Base-by-base conservation (phyloP, 352 stramenopile species). In the Phytopythium oedochilum region DNA sequence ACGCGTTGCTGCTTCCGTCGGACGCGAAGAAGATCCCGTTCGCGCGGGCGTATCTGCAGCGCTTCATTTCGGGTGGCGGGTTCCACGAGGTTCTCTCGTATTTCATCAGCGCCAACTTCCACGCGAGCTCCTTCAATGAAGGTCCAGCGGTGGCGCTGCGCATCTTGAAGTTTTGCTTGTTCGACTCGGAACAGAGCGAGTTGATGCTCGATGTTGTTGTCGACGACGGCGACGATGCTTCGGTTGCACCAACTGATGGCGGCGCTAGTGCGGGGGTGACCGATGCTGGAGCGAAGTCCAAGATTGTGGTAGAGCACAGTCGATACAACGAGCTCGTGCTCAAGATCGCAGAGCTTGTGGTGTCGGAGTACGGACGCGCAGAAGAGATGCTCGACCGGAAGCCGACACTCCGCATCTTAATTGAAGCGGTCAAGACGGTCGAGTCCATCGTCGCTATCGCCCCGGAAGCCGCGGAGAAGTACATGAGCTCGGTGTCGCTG, bases 51-150 rank as follows among this genome's bases (percentile, higher is more conserved):
- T 96, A 91, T 56, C 71, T 89, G 39, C 54, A 74, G 29, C 78
- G 70, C 18, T 96, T 96, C 60, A 78, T 92, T 49, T 72, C 75
- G 48, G 71, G 75, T 15, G 84, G 80, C 43, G 86, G 86, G 6
- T 89, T 96, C 60, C 77, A 88, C 55, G 79, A 89, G 53, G 86
- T 96, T 8, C 60, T 96, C 22, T 72, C 67, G n/a, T 92, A 92
- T 53, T 94, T 96, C 64, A 75, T 94, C 39, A 68, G 65, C 35
- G 70, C 78, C 9, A 83, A 84, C 45, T 86, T 91, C 32, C 71
- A 82, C 34, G 69, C 79, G 18, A 83, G 68, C 38, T 83, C 80
- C 4, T 92, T 90, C 40, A 92, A 94, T 59, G 84, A 96, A 80
- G 84, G 84, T 32, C 78, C 78, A 39, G 86, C 85, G 3, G 83